These are phyloP conservation scores for Fusarium foetens DNA, from an alignment of 2,329 filamentous ascomycete genomes.

Conservation along the genomic window DNA sequence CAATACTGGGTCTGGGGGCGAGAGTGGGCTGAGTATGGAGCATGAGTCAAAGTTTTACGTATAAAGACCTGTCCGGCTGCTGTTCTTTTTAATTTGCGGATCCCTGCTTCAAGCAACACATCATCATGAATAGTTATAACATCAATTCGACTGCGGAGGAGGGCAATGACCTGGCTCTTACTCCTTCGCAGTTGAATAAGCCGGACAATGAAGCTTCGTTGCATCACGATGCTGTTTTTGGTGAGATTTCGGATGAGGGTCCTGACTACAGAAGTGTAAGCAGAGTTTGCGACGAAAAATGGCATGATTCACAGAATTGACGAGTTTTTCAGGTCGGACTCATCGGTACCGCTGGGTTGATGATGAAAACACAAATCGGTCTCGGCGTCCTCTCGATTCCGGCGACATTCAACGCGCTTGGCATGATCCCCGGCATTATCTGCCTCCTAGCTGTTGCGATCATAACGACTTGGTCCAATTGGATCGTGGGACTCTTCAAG, in stretches of 20 bases:
- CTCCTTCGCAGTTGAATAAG: not conserved
- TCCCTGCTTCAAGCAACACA: not conserved
- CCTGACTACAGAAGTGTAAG: conserved; percentile 47
- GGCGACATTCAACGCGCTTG: conserved; percentile 56
- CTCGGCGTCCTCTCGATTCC: conserved; percentile 61
- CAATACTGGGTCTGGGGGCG: conserved; percentile 6
- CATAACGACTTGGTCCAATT: conserved; percentile 61
- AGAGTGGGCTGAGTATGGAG: conserved; percentile 13
- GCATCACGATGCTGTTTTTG: conserved; percentile 46
- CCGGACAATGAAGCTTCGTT: not conserved
- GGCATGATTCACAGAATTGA: not conserved
- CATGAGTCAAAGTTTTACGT: conserved; percentile 3
- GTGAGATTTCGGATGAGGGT: conserved; percentile 44
- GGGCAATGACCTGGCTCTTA: not conserved
- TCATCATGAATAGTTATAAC: not conserved
- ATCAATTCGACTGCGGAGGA: not conserved
- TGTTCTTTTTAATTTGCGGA: not conserved
- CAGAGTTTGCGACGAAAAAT: not conserved
- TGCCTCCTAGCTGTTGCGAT: conserved; percentile 52
- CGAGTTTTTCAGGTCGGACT: conserved; percentile 49
- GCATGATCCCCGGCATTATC: conserved; percentile 59
- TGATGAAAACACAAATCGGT: conserved; percentile 60
- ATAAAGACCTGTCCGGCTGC: conserved; percentile 4
- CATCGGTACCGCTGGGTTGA: conserved; percentile 55
- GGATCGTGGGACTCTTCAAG: conserved; percentile 63